Percentiles rank a stretch among this genome's conserved stretches.
Conservation (phyloP, 1,139 yeast species). For the Taphrina sp. region DNA sequence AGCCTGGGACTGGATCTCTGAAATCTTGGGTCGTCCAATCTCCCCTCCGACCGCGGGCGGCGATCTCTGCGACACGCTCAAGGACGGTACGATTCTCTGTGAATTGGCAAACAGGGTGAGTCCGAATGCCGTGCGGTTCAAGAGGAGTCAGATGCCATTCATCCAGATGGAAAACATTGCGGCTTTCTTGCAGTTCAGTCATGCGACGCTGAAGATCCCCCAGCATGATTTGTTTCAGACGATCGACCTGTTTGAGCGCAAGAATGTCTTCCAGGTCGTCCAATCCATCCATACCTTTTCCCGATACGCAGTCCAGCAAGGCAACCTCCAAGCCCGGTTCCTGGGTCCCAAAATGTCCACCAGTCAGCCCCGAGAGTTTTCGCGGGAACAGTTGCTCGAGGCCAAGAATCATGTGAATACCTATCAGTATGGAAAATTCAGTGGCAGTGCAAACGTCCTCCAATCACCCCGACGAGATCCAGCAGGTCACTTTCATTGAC, state of each 20-base stretch:
- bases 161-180: slow-evolving; percentile 87
- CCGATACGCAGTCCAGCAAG: slow-evolving; percentile 55
- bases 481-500: slow-evolving; percentile 32
- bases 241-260: slow-evolving; percentile 67
- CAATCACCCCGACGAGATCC: slow-evolving; percentile 30
- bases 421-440: slow-evolving; percentile 52
- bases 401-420: slow-evolving; percentile 55
- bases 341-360: slow-evolving; percentile 53
- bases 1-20: slow-evolving; percentile 15
- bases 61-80: slow-evolving; percentile 54
- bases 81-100: slow-evolving; percentile 63
- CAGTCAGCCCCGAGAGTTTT: slow-evolving; percentile 36
- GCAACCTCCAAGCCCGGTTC: slow-evolving; percentile 49
- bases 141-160: slow-evolving; percentile 74
- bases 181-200: slow-evolving; percentile 55
- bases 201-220: slow-evolving; percentile 70
- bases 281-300: slow-evolving; percentile 73
- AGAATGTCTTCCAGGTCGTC: slow-evolving; percentile 75
- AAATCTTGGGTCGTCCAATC: slow-evolving; percentile 1
- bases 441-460: slow-evolving; percentile 15
- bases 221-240: slow-evolving; percentile 84
- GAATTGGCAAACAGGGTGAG: slow-evolving; percentile 33
- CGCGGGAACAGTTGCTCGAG: slow-evolving; percentile 43
- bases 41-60: slow-evolving; percentile 21
- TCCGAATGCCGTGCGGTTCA: slow-evolving; percentile 44